A percentile compares a stretch with the other conserved stretches of the same genome.
Conservation (phyloP, 2,329 filamentous ascomycete species). For the Talaromyces albobiverticillius region DNA sequence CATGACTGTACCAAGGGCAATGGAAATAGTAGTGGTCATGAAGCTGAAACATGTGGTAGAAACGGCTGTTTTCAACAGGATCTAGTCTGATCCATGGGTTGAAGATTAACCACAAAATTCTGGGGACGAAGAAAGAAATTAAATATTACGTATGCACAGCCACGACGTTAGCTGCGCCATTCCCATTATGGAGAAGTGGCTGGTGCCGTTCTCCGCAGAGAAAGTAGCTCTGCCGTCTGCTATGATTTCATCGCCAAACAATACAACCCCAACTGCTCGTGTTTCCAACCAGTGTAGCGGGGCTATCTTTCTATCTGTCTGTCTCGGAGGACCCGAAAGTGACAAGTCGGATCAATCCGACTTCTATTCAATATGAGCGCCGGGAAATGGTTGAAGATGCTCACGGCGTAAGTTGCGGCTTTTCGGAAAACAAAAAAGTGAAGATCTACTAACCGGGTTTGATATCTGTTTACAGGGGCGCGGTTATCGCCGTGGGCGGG, state of each 20-base stretch:
- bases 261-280: neutral
- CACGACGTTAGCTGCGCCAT: neutral
- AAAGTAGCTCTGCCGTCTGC: neutral
- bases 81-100: too few species aligned
- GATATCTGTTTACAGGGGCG: constrained; percentile 57
- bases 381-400: constrained; percentile 64
- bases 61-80: too few species aligned
- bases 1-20: too few species aligned
- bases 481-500: constrained; percentile 72
- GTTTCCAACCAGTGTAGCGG: neutral
- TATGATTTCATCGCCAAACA: neutral
- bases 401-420: constrained; percentile 57
- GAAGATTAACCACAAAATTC: too few species aligned
- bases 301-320: neutral
- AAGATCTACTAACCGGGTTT: too few species aligned
- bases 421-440: too few species aligned
- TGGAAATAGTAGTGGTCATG: too few species aligned
- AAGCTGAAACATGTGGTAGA: too few species aligned
- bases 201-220: neutral
- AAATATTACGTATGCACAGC: too few species aligned
- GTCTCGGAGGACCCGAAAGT: too few species aligned
- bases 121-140: too few species aligned
- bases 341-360: too few species aligned
- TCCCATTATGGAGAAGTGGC: neutral
- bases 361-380: constrained; percentile 42